Evolutionary conservation across 306 rosid genomes (phyloP), one percentile per base, ranked within the genome.

Genomic region (Geum urbanum): DNA sequence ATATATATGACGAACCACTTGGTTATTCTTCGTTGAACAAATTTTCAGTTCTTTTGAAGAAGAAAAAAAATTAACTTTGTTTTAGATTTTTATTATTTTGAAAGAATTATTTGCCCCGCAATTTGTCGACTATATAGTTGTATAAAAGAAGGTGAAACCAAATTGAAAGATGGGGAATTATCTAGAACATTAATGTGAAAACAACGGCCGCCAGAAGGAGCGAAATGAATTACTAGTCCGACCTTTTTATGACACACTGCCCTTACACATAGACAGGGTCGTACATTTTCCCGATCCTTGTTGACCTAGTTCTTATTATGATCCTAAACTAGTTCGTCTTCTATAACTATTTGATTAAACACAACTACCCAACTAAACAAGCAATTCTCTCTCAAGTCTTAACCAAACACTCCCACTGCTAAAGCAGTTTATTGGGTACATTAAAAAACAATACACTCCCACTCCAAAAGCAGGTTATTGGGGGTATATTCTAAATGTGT

Each of bases 241-340:
- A 2, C 65, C 45, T 60, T 60, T 59, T 12, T 57, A 57, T 13
- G 10, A 27, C 39, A 39, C 63, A 13, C 6, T 1, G 73, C 63
- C 63, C 51, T 53, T 19, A 69, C 40, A 53, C 35, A 13, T 15
- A 13, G 41, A 20, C 53, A 37, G 35, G 24, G 49, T 67, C 37
- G 4, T 32, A 48, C 24, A 0, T 52, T 40, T 68, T 69, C 44
- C 1, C 54, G 15, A 56, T 24, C 20, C 44, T 70, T 70, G 55
- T 56, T 56, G 74, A 70, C 66, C 35, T 44, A 65, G 40, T 70
- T 70, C 27, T 54, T 24, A 69, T 43, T 55, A 6, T 16, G 4
- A 41, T 13, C 22, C 27, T 15, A 6, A 43, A 44, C 60, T 40
- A 15, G 39, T 56, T 70, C 46, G 16, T 24, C 19, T 39, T 69